Evolutionary conservation across 306 rosid species (phyloP).

Genomic region (Rosa persica): DNA sequence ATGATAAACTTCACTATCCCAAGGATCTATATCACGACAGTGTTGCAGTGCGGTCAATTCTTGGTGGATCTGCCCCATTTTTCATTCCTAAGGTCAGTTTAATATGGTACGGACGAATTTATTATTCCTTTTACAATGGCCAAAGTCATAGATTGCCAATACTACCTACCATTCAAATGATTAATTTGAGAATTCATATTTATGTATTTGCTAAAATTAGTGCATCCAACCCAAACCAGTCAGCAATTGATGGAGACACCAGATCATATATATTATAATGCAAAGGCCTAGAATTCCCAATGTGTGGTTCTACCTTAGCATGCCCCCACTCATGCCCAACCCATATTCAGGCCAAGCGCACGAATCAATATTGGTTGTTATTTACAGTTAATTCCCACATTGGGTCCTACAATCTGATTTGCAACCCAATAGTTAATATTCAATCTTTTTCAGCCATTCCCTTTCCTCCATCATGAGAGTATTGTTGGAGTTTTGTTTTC

Average conservation of each 20-base stretch:
- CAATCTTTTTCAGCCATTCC: too few relatives aligned
- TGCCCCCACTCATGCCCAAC: neutral
- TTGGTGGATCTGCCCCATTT: slow-evolving; percentile 77
- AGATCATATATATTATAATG: neutral
- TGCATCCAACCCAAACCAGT: neutral
- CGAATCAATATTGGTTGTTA: neutral
- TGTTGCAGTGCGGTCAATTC: slow-evolving; percentile 66
- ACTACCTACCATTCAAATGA: neutral
- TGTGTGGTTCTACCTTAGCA: neutral
- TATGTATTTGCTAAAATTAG: neutral
- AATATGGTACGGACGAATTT: neutral
- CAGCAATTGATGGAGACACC: neutral
- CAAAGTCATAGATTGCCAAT: neutral
- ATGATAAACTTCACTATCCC: slow-evolving; percentile 69
- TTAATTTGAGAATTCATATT: slow-evolving; percentile 1
- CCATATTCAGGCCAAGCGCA: neutral
- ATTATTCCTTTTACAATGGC: neutral
- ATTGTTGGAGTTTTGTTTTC: neutral
- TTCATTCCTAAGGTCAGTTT: slow-evolving; percentile 87
- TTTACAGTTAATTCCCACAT: neutral
- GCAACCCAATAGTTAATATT: neutral
- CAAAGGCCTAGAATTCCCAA: neutral
- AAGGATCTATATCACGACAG: slow-evolving; percentile 70
- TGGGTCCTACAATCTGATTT: neutral
- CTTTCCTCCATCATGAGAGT: neutral